Evolutionary conservation across 2,329 filamentous ascomycete genomes (phyloP).

Genomic region (Fusarium globosum): DNA sequence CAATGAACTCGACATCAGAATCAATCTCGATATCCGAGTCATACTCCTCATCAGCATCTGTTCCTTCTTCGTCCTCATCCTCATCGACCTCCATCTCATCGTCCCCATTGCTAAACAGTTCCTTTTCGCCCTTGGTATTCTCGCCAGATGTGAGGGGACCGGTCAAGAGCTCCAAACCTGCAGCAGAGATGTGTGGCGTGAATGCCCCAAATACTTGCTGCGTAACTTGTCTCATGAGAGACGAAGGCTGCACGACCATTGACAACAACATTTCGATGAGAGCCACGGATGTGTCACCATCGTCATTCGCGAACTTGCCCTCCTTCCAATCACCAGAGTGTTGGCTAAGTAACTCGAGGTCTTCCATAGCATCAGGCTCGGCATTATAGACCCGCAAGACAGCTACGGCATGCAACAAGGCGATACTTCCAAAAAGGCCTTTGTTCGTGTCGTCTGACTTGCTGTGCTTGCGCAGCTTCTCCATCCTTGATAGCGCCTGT

Average conservation of each 20-base stretch:
- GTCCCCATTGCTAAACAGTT: slow-evolving; percentile 80
- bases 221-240: slow-evolving; percentile 85
- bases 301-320: slow-evolving; percentile 56
- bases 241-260: slow-evolving; percentile 86
- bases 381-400: slow-evolving; percentile 92
- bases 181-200: slow-evolving; percentile 76
- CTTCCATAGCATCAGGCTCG: slow-evolving; percentile 80
- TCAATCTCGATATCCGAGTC: slow-evolving; percentile 61
- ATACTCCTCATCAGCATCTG: slow-evolving; percentile 56
- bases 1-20: slow-evolving; percentile 63
- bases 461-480: slow-evolving; percentile 61
- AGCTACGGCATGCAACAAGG: slow-evolving; percentile 84
- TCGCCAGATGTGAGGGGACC: slow-evolving; percentile 83
- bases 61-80: slow-evolving; percentile 53
- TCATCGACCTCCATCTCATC: slow-evolving; percentile 66
- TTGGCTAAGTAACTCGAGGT: neutral
- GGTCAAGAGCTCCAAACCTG: slow-evolving; percentile 73
- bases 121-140: slow-evolving; percentile 83
- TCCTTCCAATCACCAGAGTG: slow-evolving; percentile 53
- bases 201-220: slow-evolving; percentile 90
- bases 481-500: slow-evolving; percentile 63
- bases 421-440: slow-evolving; percentile 70
- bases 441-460: slow-evolving; percentile 52
- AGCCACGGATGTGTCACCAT: slow-evolving; percentile 72
- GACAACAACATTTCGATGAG: slow-evolving; percentile 91